Evolutionary conservation across 1,284 basidiomycete species (phyloP), one percentile per base, ranked within the genome.

Genomic region (Pseudozyma flocculosa): DNA sequence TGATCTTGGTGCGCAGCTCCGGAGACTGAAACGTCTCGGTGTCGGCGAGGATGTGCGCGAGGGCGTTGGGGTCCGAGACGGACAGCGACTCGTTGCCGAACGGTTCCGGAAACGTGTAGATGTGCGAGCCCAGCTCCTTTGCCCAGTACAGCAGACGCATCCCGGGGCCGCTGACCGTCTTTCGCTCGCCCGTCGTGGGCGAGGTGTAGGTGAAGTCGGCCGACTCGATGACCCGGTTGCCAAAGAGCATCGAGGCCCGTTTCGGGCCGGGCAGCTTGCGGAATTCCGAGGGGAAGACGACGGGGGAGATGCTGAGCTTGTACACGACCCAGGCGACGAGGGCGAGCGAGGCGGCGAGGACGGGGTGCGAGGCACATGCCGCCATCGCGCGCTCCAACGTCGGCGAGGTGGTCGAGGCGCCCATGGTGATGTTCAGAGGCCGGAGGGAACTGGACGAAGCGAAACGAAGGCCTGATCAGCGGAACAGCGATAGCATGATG

Each of bases 21-120:
- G 60, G 57, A 32, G 46, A 48, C 22, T 58, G 58, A 23, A 66
- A 66, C 24, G 32, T 40, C 37, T 66, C 62, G n/a, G 59, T 50
- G 39, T 66, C 62, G 11, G 45, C 19, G 1, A 66, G 44, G 45
- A 66, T 55, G 4, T 46, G 40, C 14, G 61, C 57, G 32, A 66
- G 46, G 2, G 62, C 62, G 26, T 37, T 49, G 0, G 58, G 62
- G 18, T 66, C 62, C 1, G 51, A 21, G 21, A 66, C 37, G 42
- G 21, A 37, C 26, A 66, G 37, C 17, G 62, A 58, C 24, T 66
- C 62, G 0, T 53, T 48, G 5, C 58, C 58, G 15, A 66, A 61
- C 0, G 62, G 58, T 39, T 66, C 62, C 4, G 50, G 62, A 15
- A 61, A 61, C 29, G 54, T 32, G 32, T 48, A 66, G 34, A 61